These are phyloP conservation scores for Citrullus mucosospermus DNA, from an alignment of 306 rosid species.

Conservation along the genomic window DNA sequence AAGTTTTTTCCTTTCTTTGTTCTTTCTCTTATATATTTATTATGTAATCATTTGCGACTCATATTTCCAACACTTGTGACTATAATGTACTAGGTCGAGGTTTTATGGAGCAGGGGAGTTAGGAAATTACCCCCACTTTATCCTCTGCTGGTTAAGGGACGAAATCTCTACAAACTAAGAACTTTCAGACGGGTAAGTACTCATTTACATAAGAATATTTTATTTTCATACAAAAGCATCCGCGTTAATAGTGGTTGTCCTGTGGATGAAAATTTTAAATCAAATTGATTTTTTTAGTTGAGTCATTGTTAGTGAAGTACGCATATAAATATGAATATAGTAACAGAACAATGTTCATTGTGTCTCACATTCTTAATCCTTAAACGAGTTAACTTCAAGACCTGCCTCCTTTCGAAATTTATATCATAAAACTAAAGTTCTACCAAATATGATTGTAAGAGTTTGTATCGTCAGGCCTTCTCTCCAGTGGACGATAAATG, in stretches of 20 bases:
- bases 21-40: background rate
- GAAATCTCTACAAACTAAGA: slow-evolving; percentile 63
- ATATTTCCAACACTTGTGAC: background rate
- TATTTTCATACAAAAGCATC: background rate
- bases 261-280: background rate
- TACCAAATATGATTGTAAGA: background rate
- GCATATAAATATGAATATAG: background rate
- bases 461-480: background rate
- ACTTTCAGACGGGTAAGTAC: slow-evolving; percentile 57
- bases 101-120: slow-evolving; percentile 62
- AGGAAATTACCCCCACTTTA: slow-evolving; percentile 40
- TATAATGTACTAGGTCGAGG: slow-evolving; percentile 48
- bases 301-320: background rate
- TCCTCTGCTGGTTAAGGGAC: slow-evolving; percentile 75
- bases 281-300: background rate
- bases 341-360: background rate
- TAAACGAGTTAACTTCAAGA: background rate
- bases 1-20: too few species aligned
- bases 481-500: background rate
- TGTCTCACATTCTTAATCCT: background rate
- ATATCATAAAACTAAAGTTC: background rate
- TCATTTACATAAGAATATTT: background rate
- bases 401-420: background rate
- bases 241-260: background rate
- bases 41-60: background rate